A percentile compares a stretch with the other conserved stretches of the same genome.
These are phyloP conservation scores for Zymoseptoria passerinii DNA, from an alignment of 2,329 filamentous ascomycete species.

Conservation along the genomic window DNA sequence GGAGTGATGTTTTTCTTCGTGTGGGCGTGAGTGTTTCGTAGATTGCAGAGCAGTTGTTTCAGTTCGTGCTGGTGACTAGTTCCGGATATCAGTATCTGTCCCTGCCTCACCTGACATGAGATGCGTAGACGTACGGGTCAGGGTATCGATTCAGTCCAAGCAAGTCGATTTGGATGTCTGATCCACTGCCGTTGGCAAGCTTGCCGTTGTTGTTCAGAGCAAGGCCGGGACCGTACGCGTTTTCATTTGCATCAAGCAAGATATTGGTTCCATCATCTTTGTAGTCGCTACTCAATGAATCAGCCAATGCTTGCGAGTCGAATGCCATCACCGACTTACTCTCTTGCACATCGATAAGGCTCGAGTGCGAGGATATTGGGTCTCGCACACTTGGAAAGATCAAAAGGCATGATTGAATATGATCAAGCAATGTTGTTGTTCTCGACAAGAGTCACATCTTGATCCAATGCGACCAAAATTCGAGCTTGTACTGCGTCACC, in stretches of 20 bases:
- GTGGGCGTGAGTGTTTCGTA: constrained; percentile 80
- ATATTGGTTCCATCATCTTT: constrained; percentile 96
- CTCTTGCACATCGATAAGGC: constrained; percentile 47
- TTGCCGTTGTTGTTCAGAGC: constrained; percentile 43
- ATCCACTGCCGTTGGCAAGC: constrained; percentile 37
- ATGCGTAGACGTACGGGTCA: constrained; percentile 53
- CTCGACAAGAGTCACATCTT: neutral
- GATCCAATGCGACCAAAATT: constrained; percentile 2
- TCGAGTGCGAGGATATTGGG: constrained; percentile 46
- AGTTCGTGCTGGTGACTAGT: constrained; percentile 69
- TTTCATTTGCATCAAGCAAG: constrained; percentile 95
- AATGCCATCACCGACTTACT: constrained; percentile 33
- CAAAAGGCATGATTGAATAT: constrained; percentile 32
- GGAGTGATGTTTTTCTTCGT: constrained; percentile 65
- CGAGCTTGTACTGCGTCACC: constrained; percentile 2
- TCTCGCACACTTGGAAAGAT: constrained; percentile 43
- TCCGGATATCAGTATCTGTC: constrained; percentile 4
- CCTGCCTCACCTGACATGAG: constrained; percentile 4
- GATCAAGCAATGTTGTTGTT: neutral
- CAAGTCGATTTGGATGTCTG: constrained; percentile 60
- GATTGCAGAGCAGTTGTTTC: constrained; percentile 75
- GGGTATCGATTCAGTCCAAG: constrained; percentile 86
- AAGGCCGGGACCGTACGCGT: constrained; percentile 82
- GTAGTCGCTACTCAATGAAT: constrained; percentile 58
- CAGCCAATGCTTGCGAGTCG: constrained; percentile 9